These are phyloP conservation scores for Hymenoscyphus fructigenus DNA, from an alignment of 2,329 filamentous ascomycete genomes.

Conservation along the genomic window DNA sequence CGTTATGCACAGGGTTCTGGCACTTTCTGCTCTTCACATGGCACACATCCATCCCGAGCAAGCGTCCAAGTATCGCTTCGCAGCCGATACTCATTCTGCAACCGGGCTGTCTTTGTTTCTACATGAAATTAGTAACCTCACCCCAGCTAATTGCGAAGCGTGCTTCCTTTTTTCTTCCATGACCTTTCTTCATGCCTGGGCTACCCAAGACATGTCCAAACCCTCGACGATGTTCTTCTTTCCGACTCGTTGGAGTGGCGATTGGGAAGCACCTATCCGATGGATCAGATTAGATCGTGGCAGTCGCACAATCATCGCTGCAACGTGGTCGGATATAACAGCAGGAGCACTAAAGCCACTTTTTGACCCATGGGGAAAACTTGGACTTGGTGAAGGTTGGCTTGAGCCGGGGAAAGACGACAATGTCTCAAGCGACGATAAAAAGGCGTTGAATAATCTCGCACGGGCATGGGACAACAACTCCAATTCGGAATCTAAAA, in stretches of 20 bases:
- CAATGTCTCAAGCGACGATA: slow-evolving; percentile 20
- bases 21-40: slow-evolving; percentile 39
- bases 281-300: slow-evolving; percentile 38
- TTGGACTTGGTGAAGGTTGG: slow-evolving; percentile 11
- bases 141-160: slow-evolving; percentile 37
- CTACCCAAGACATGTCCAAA: slow-evolving; percentile 25
- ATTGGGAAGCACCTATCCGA: slow-evolving; percentile 29
- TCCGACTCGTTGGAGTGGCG: slow-evolving; percentile 34
- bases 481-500: slow-evolving; percentile 12
- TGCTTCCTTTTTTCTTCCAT: slow-evolving; percentile 37
- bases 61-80: slow-evolving; percentile 29
- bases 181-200: slow-evolving; percentile 39
- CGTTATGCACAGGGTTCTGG: slow-evolving; percentile 40
- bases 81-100: slow-evolving; percentile 36
- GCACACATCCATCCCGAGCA: slow-evolving; percentile 32
- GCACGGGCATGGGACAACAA: slow-evolving; percentile 20
- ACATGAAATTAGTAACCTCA: slow-evolving; percentile 46
- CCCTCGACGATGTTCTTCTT: slow-evolving; percentile 37
- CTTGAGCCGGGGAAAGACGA: slow-evolving; percentile 7
- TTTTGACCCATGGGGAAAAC: slow-evolving; percentile 25
- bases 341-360: slow-evolving; percentile 30
- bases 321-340: slow-evolving; percentile 16
- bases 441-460: slow-evolving; percentile 21
- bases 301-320: slow-evolving; percentile 24
- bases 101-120: slow-evolving; percentile 36